phyloP scores from a whole-genome alignment of 129 eudicot species.

The Pulicaria dysenterica region DNA sequence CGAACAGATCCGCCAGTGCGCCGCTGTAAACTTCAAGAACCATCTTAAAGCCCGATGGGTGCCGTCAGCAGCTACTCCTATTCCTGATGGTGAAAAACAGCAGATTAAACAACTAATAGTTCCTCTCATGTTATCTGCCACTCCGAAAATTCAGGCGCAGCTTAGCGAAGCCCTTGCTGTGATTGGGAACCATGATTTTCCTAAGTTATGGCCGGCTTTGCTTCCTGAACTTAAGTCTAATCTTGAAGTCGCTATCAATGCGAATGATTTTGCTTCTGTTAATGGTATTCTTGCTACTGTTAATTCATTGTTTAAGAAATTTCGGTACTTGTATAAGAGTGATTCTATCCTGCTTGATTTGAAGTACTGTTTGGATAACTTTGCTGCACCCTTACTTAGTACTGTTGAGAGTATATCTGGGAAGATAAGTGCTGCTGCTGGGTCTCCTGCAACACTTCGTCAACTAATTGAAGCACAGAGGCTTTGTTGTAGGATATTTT shows the following conservation, averaged over 20 bases:
- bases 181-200: constrained; percentile 92
- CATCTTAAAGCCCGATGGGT: constrained; percentile 72
- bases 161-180: constrained; percentile 81
- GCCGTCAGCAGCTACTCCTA: constrained; percentile 30
- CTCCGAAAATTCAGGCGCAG: constrained; percentile 69
- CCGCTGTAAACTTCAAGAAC: constrained; percentile 91
- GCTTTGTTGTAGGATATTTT: constrained; percentile 87
- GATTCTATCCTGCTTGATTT: constrained; percentile 66
- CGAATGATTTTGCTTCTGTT: constrained; percentile 59
- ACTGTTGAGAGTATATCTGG: constrained; percentile 58
- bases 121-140: constrained; percentile 64
- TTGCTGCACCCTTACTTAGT: constrained; percentile 65
- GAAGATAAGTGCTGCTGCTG: constrained; percentile 49
- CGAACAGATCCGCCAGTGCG: constrained; percentile 75
- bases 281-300: constrained; percentile 75
- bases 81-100: constrained; percentile 72
- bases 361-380: constrained; percentile 80
- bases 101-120: constrained; percentile 76
- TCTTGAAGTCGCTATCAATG: constrained; percentile 54
- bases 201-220: constrained; percentile 67
- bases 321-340: constrained; percentile 65
- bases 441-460: constrained; percentile 33
- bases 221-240: constrained; percentile 65
- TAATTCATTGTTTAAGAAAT: constrained; percentile 76
- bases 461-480: constrained; percentile 77